phyloP scores from a whole-genome alignment of 176 grass and related monocot genomes.

The Cenchrus fungigraminus region DNA sequence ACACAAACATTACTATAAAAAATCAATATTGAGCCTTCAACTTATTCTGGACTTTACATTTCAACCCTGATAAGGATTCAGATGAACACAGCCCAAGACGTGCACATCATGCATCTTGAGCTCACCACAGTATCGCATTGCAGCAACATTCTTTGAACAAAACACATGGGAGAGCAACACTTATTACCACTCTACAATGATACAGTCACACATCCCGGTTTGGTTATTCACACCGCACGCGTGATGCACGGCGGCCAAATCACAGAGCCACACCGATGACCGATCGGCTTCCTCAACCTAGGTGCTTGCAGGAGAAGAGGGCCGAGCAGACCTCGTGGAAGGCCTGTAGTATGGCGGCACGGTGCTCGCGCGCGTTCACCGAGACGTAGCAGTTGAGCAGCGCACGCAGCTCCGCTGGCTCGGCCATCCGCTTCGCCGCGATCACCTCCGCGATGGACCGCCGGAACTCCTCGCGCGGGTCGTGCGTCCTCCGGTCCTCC shows the following conservation, averaged over 20 bases:
- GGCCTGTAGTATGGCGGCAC: slow-evolving; percentile 79
- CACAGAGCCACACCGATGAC: background rate
- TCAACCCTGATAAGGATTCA: background rate
- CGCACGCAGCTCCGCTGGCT: slow-evolving; percentile 77
- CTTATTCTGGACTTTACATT: background rate
- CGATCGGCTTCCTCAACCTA: slow-evolving; percentile 8
- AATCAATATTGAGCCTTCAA: too few relatives aligned
- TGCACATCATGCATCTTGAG: background rate
- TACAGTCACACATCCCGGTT: background rate
- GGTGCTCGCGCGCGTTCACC: slow-evolving; percentile 77
- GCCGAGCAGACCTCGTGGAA: slow-evolving; percentile 86
- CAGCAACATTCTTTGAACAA: background rate
- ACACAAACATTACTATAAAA: too few relatives aligned
- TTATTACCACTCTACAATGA: slow-evolving; percentile 22
- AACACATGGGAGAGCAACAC: background rate
- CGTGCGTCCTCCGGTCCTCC: slow-evolving; percentile 68
- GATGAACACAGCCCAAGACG: background rate
- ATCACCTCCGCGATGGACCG: slow-evolving; percentile 83
- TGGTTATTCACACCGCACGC: background rate
- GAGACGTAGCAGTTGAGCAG: slow-evolving; percentile 92
- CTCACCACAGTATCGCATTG: slow-evolving; percentile 1
- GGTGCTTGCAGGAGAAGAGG: slow-evolving; percentile 55
- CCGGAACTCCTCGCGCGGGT: slow-evolving; percentile 76
- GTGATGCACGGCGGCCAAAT: background rate
- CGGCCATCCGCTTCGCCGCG: slow-evolving; percentile 70